phyloP scores from a whole-genome alignment of 306 rosid species.

The Cucurbita ficifolia region DNA sequence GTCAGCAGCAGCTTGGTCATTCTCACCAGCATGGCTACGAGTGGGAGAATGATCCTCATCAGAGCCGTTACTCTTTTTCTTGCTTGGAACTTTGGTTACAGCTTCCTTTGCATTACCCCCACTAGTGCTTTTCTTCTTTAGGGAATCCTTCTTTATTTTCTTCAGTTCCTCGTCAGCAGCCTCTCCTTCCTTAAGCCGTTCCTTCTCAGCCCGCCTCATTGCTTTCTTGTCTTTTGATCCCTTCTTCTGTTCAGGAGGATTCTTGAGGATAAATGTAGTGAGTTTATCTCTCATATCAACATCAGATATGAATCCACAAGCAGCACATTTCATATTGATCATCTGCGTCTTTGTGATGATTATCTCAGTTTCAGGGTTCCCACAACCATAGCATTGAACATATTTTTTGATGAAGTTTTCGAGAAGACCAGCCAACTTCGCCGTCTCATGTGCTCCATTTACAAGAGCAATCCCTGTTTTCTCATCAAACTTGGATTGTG shows the following conservation, averaged over 20 bases:
- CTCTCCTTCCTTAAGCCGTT: conserved; percentile 66
- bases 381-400: conserved; percentile 71
- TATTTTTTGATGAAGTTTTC: conserved; percentile 75
- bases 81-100: conserved; percentile 23
- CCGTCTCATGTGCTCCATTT: conserved; percentile 70
- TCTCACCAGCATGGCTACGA: conserved; percentile 32
- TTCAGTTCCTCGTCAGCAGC: conserved; percentile 58
- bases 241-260: conserved; percentile 65
- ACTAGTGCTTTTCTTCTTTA: conserved; percentile 49
- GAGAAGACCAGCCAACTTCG: conserved; percentile 66
- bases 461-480: conserved; percentile 59
- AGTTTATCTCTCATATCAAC: conserved; percentile 81
- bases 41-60: conserved; percentile 62
- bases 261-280: conserved; percentile 60
- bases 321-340: conserved; percentile 66
- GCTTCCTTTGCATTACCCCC: conserved; percentile 16
- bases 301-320: conserved; percentile 67
- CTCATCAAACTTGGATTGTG: conserved; percentile 73
- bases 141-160: conserved; percentile 42
- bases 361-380: conserved; percentile 73
- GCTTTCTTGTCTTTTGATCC: conserved; percentile 65
- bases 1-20: conserved; percentile 21
- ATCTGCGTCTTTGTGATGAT: conserved; percentile 58
- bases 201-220: conserved; percentile 77
- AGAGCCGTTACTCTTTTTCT: conserved; percentile 42